These are phyloP conservation scores for Chionographis japonica DNA, from an alignment of 106 monocot species.

Conservation along the genomic window DNA sequence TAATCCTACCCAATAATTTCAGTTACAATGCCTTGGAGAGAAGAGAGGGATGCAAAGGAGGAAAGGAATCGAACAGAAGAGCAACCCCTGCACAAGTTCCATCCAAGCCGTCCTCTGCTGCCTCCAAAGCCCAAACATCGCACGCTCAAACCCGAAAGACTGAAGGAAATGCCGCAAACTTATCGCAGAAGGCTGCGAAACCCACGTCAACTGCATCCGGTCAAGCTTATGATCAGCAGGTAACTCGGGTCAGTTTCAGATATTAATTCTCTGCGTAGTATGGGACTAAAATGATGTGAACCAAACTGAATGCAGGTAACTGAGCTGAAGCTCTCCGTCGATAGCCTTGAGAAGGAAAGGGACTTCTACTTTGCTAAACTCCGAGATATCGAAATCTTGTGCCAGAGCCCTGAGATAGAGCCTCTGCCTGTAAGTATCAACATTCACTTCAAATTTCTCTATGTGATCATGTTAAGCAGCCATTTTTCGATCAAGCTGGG, in stretches of 20 bases:
- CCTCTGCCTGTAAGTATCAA: constrained; percentile 55
- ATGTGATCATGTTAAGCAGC: neutral
- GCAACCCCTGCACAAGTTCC: constrained; percentile 32
- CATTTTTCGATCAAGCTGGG: no score
- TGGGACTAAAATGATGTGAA: constrained; percentile 1
- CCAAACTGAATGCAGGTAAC: constrained; percentile 56
- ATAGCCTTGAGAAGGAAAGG: constrained; percentile 93
- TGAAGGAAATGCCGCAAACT: constrained; percentile 30
- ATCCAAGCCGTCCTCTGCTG: constrained; percentile 51
- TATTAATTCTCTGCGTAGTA: neutral
- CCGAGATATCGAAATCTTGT: constrained; percentile 84
- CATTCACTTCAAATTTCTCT: neutral
- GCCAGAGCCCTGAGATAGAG: constrained; percentile 71
- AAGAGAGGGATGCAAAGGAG: constrained; percentile 84
- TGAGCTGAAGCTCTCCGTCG: constrained; percentile 81
- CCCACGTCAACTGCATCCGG: constrained; percentile 20
- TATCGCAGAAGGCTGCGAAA: constrained; percentile 33
- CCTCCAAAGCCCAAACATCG: constrained; percentile 37
- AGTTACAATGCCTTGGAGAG: constrained; percentile 91
- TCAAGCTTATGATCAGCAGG: constrained; percentile 69
- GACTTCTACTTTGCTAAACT: constrained; percentile 91
- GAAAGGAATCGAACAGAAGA: constrained; percentile 65
- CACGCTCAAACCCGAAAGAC: constrained; percentile 38
- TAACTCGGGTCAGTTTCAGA: neutral
- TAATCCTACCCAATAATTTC: neutral